These are phyloP conservation scores for Aspergillus ochraceoroseus DNA, from an alignment of 2,329 filamentous ascomycete species.

Conservation along the genomic window DNA sequence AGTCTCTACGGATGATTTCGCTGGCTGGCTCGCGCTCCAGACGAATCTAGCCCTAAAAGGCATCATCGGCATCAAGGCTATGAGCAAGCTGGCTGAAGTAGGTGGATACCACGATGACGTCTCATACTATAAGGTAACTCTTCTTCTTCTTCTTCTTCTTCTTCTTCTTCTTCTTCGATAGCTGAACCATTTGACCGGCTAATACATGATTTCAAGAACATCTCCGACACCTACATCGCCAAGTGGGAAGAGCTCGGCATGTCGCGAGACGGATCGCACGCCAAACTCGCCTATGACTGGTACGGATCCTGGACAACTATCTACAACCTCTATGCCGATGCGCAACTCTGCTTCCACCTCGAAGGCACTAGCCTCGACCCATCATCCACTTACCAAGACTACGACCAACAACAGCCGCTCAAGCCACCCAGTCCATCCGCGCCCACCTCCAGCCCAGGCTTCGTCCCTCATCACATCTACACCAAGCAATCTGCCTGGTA, in stretches of 20 bases:
- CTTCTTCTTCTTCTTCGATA: neutral
- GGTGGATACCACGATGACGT: conserved; percentile 55
- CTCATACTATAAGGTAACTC: conserved; percentile 51
- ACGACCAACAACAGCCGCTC: conserved; percentile 18
- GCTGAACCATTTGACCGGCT: too few species aligned
- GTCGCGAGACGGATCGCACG: conserved; percentile 63
- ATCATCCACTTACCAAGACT: conserved; percentile 16
- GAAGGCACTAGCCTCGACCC: conserved; percentile 39
- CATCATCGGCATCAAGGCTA: conserved; percentile 74
- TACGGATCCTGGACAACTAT: conserved; percentile 78
- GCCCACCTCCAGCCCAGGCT: conserved; percentile 43
- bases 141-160: neutral
- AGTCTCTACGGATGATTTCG: conserved; percentile 80
- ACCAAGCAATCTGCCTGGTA: conserved; percentile 78
- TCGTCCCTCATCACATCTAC: conserved; percentile 73
- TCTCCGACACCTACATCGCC: conserved; percentile 61
- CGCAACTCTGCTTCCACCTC: conserved; percentile 73
- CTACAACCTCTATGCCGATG: conserved; percentile 80
- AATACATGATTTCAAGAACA: conserved; percentile 44
- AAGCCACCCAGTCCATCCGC: conserved; percentile 17
- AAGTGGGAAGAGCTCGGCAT: conserved; percentile 69
- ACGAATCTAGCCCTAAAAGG: conserved; percentile 80
- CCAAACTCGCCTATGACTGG: conserved; percentile 74
- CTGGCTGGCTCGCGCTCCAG: conserved; percentile 70
- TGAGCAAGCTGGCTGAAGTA: conserved; percentile 63